Conservation (phyloP, 768 basidiomycete genomes). For the Psilocybe sp. region DNA sequence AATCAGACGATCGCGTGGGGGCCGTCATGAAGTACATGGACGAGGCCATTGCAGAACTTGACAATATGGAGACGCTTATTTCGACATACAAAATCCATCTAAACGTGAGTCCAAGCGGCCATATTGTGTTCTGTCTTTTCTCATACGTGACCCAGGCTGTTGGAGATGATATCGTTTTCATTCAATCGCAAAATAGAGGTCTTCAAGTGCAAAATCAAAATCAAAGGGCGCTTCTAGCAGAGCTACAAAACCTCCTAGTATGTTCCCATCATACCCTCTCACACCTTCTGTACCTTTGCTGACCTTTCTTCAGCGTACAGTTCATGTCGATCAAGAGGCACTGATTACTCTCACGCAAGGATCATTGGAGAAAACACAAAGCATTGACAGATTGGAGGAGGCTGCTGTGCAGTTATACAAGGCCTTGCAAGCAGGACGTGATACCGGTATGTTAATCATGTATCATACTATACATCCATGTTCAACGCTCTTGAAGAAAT, state of each 20-base stretch:
- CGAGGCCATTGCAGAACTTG: conserved; percentile 83
- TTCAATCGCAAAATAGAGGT: conserved; percentile 95
- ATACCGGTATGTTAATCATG: conserved; percentile 59
- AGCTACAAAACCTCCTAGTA: conserved; percentile 87
- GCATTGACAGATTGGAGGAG: conserved; percentile 77
- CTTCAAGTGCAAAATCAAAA: conserved; percentile 98
- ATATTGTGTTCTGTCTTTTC: neutral
- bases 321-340: conserved; percentile 82
- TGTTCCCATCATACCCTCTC: conserved; percentile 12
- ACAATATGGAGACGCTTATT: conserved; percentile 84
- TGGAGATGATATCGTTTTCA: conserved; percentile 90
- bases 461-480: neutral
- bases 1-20: conserved; percentile 88
- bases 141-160: conserved; percentile 61
- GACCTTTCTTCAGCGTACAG: conserved; percentile 67
- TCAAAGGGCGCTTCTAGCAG: conserved; percentile 78
- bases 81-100: conserved; percentile 96
- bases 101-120: conserved; percentile 58
- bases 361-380: conserved; percentile 75
- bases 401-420: conserved; percentile 92
- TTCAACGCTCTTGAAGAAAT: conserved; percentile 54
- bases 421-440: conserved; percentile 84
- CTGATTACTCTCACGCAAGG: conserved; percentile 82
- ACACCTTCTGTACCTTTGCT: neutral
- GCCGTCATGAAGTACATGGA: conserved; percentile 87